Conservation (phyloP, 345 rosid genomes). For the Dipteronia sinensis region DNA sequence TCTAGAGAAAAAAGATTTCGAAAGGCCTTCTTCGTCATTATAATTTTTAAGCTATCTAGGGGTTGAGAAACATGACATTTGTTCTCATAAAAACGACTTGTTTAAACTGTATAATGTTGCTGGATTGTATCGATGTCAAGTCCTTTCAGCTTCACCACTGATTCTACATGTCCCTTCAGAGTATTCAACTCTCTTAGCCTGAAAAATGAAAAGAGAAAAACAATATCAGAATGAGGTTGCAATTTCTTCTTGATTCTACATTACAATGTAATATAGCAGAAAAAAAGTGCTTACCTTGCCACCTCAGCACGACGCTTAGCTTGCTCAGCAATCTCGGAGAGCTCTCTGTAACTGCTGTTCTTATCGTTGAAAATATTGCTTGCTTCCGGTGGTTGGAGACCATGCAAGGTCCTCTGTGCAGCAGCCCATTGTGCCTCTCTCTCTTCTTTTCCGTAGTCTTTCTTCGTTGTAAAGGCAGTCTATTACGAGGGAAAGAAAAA, state of each 20-base stretch:
- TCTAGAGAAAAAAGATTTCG: background rate
- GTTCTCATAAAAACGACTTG: background rate
- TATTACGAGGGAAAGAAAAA: conserved; percentile 21
- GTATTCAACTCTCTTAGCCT: conserved; percentile 81
- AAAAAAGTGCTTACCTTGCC: conserved; percentile 60
- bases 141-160: conserved; percentile 85
- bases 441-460: conserved; percentile 88
- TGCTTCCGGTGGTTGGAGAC: conserved; percentile 78
- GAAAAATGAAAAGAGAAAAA: background rate
- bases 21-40: conserved; percentile 24
- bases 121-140: conserved; percentile 82
- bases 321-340: conserved; percentile 97
- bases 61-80: background rate
- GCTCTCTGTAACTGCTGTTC: conserved; percentile 70
- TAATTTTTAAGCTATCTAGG: background rate
- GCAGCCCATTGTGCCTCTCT: conserved; percentile 97
- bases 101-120: conserved; percentile 75
- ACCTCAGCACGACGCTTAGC: conserved; percentile 97
- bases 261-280: background rate
- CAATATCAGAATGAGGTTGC: background rate
- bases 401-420: conserved; percentile 91
- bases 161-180: conserved; percentile 82
- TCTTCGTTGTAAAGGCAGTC: conserved; percentile 93
- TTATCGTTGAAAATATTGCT: conserved; percentile 54
- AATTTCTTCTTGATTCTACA: background rate